Evolutionary conservation across 2,329 filamentous ascomycete genomes (phyloP).

Genomic region (Phialophora chinensis): DNA sequence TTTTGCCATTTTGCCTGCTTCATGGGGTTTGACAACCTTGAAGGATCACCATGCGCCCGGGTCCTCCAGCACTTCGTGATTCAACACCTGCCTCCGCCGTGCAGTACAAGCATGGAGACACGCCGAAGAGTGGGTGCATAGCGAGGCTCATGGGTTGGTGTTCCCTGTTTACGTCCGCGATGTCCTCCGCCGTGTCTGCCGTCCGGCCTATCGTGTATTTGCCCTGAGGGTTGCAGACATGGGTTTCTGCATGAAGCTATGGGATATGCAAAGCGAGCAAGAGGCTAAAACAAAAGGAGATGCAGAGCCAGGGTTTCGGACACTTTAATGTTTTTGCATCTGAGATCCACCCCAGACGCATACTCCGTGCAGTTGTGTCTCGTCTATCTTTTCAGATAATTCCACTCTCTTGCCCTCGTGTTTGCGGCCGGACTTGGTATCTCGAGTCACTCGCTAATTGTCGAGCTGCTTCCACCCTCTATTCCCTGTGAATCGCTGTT

Average conservation of each 20-base stretch:
- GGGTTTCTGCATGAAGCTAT: slow-evolving; percentile 1
- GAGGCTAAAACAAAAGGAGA: not conserved
- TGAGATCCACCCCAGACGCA: not conserved
- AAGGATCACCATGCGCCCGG: not conserved
- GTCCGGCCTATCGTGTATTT: not conserved
- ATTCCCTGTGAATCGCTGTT: slow-evolving; percentile 10
- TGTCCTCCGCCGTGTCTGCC: not conserved
- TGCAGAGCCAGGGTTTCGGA: slow-evolving; percentile 8
- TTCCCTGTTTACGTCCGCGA: not conserved
- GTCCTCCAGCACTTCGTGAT: not conserved
- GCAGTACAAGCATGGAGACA: not conserved
- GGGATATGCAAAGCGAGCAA: not conserved
- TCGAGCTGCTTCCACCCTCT: slow-evolving; percentile 22
- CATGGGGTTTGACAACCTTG: not conserved
- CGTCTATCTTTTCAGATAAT: slow-evolving; percentile 8
- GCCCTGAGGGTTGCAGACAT: not conserved
- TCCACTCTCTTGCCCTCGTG: slow-evolving; percentile 6
- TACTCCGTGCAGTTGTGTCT: not conserved
- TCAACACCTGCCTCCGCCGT: not conserved
- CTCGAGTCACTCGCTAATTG: slow-evolving; percentile 32
- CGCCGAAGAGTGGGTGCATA: not conserved
- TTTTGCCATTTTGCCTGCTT: slow-evolving; percentile 1
- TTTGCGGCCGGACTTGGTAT: not conserved
- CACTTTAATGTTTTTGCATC: not conserved
- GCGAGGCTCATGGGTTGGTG: not conserved